Conservation (phyloP, 805 yeast species). For the Ogataea wickerhamii region DNA sequence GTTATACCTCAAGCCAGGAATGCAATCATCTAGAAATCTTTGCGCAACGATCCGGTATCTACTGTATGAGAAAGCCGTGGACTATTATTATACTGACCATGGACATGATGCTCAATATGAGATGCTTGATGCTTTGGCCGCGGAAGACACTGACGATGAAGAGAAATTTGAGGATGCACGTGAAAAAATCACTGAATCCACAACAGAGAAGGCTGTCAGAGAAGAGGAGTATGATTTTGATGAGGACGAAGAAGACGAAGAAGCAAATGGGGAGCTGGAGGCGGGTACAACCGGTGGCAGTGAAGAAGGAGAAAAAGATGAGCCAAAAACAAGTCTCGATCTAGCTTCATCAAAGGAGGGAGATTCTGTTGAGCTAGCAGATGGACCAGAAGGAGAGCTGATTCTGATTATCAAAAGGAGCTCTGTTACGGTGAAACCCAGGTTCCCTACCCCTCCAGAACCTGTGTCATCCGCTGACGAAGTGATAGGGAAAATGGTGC, state of each 20-base stretch:
- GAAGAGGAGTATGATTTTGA: slow-evolving; percentile 33
- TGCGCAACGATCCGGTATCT: slow-evolving; percentile 65
- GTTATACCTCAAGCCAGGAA: slow-evolving; percentile 44
- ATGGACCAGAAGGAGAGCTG: slow-evolving; percentile 12
- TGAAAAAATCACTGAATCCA: slow-evolving; percentile 7
- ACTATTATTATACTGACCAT: slow-evolving; percentile 26
- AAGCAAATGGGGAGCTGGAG: slow-evolving; percentile 11
- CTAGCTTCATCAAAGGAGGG: background rate
- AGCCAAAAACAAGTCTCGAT: background rate
- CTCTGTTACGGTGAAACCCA: slow-evolving; percentile 27
- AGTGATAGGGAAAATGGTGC: slow-evolving; percentile 33
- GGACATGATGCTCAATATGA: slow-evolving; percentile 8
- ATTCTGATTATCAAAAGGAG: slow-evolving; percentile 16
- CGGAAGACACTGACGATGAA: slow-evolving; percentile 31
- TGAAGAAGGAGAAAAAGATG: slow-evolving; percentile 5
- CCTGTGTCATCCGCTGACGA: slow-evolving; percentile 28
- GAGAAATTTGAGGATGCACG: slow-evolving; percentile 22
- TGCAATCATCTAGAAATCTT: slow-evolving; percentile 47
- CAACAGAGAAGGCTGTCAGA: slow-evolving; percentile 9
- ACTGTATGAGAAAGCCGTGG: slow-evolving; percentile 69
- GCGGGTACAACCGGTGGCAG: slow-evolving; percentile 10
- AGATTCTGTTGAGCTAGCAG: slow-evolving; percentile 1
- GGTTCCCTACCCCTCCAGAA: slow-evolving; percentile 26
- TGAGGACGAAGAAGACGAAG: slow-evolving; percentile 29
- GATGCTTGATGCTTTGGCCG: slow-evolving; percentile 24